Base-by-base conservation (phyloP, 2,329 filamentous ascomycete species). In the Cercospora sesami region DNA sequence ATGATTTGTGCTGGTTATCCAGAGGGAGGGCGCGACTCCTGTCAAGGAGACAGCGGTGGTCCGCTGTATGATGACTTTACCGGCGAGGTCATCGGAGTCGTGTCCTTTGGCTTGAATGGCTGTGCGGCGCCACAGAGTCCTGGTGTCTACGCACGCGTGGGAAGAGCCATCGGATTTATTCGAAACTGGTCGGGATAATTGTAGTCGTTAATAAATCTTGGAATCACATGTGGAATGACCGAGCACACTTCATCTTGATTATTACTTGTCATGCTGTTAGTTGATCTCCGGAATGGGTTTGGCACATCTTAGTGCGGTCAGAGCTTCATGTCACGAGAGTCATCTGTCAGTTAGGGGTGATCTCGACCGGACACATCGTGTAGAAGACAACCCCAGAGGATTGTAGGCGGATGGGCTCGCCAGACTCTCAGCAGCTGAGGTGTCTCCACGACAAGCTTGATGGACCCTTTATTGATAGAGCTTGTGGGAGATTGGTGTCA, bases 1-100 rank as follows among this genome's bases (percentile, higher is more conserved):
- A 60, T 60, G 58, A 60, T 60, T 21, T 60, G 58, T 16, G 58
- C 58, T 60, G 58, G 58, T 0, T 42, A 33, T 60, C 58, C 58
- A 3, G 58, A 60, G 31, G 58, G 58, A 39, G 58, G 58, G 5
- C 30, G 58, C 5, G 58, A 60, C 18, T n/a, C 31, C 3, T 60
- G 58, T 12, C 28, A 60, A 6, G 58, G 58, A 21, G 58, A 60
- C 14, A 60, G 58, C 21, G 58, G 58, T 36, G 58, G 58, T 36
- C 58, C 58, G 18, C 12, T 60, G 31, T 60, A 60, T 36, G 33
- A 60, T 16, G 21, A 23, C 14, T 39, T 36, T n/a, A 60, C 31
- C 5, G 30, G 58, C 18, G 58, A 60, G 33, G 31, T 39, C 14
- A 39, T 60, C 2, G 58, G 58, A n/a, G 58, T 60, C 1, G 58